These are phyloP conservation scores for Malbranchea cinnamomea DNA, from an alignment of 2,329 filamentous ascomycete species.

Conservation along the genomic window DNA sequence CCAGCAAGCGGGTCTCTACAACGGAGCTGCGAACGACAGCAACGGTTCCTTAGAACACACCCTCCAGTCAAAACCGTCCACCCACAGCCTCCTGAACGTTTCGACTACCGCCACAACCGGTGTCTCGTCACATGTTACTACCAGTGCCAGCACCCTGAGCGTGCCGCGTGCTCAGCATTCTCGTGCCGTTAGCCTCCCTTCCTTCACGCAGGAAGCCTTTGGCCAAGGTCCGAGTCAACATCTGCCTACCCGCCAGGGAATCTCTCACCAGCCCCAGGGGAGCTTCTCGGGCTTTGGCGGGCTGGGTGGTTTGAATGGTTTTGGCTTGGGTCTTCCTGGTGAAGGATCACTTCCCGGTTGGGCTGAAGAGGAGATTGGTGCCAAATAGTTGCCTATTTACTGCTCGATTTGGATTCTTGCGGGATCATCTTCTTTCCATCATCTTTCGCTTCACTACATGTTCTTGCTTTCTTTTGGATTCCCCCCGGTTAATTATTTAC, in stretches of 20 bases:
- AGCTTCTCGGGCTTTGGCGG: constrained; percentile 46
- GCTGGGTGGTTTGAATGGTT: constrained; percentile 38
- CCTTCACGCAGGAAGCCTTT: constrained; percentile 47
- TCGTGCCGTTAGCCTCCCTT: constrained; percentile 78
- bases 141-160: constrained; percentile 42
- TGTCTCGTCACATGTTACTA: constrained; percentile 31
- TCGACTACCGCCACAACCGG: constrained; percentile 44
- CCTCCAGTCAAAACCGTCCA: constrained; percentile 46
- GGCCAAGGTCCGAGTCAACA: constrained; percentile 25
- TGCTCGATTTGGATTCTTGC: constrained; percentile 7
- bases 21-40: constrained; percentile 51
- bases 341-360: constrained; percentile 45
- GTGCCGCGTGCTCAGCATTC: constrained; percentile 47
- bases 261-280: constrained; percentile 29
- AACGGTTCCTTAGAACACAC: constrained; percentile 36
- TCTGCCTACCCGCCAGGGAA: constrained; percentile 20
- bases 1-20: constrained; percentile 74
- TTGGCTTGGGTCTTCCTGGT: constrained; percentile 44
- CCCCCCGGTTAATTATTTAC: neutral
- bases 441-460: constrained; percentile 8
- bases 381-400: constrained; percentile 33
- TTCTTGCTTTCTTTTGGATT: constrained; percentile 7
- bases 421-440: constrained; percentile 7
- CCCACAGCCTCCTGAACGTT: constrained; percentile 43
- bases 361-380: constrained; percentile 49